Conservation (phyloP, 768 basidiomycete species). For the Tremella yokohamensis region DNA sequence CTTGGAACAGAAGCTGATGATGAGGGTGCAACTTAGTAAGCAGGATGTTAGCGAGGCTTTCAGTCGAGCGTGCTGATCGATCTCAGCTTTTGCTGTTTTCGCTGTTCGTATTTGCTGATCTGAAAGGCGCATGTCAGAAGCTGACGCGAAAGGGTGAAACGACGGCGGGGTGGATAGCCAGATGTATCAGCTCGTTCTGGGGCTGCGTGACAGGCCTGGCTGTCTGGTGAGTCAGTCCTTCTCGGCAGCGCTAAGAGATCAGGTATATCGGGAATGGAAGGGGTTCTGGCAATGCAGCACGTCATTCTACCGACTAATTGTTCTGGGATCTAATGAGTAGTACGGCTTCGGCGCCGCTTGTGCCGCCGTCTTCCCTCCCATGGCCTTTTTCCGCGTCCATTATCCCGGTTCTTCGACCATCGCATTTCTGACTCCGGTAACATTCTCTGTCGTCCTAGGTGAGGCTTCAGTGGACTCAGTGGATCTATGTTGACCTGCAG, state of each 20-base stretch:
- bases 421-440: conserved; percentile 55
- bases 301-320: conserved; percentile 48
- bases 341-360: conserved; percentile 69
- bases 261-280: conserved; percentile 36
- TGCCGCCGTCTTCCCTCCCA: conserved; percentile 67
- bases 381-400: conserved; percentile 69
- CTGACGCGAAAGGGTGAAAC: conserved; percentile 37
- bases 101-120: conserved; percentile 19
- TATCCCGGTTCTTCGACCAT: conserved; percentile 70
- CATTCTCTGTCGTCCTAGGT: conserved; percentile 41
- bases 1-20: neutral
- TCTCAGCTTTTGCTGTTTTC: conserved; percentile 37
- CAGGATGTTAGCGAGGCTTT: too few relatives aligned
- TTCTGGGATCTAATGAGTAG: neutral
- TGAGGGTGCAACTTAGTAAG: conserved; percentile 41
- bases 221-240: conserved; percentile 16
- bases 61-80: conserved; percentile 13
- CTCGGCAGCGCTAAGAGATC: too few relatives aligned
- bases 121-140: neutral
- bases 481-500: conserved; percentile 4
- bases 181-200: conserved; percentile 45
- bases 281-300: conserved; percentile 31
- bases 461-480: too few relatives aligned
- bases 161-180: conserved; percentile 36
- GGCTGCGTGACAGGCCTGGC: conserved; percentile 43